Evolutionary conservation across 1,139 yeast genomes (phyloP), one percentile per base, ranked within the genome.

Genomic region (Geotrichum candidum): DNA sequence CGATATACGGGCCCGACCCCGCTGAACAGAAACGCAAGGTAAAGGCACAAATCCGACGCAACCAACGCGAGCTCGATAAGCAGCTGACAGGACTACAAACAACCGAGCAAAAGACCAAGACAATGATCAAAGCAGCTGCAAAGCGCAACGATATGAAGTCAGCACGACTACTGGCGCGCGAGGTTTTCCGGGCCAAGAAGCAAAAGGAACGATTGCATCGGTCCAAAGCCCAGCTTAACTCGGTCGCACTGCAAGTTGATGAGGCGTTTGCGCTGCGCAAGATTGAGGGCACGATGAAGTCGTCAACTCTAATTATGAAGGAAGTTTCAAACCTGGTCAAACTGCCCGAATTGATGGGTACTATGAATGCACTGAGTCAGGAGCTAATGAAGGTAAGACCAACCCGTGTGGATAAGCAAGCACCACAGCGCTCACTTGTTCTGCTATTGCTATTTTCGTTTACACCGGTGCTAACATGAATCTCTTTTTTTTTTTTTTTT

Each of bases 1-100:
- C 92, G 10, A 85, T 92, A 59, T 92, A 95, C 86, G 99, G 98
- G 1, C 97, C 97, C 0, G 97, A 91, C 73, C 96, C 97, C 55
- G 87, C 87, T 70, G 98, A 94, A 71, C 97, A 90, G 84, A 89
- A 88, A 80, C 81, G 96, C 62, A 88, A 86, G 70, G 90, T 96
- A 69, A 92, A 89, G 72, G 81, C 84, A 56, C 80, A 91, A 45
- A 82, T 94, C 61, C 86, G 98, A 62, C 89, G 87, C 76, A 95
- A 92, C 74, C 86, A 86, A 66, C 80, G 98, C 61, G 92, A 88
- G 71, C 76, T 92, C 58, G 98, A 94, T 68, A 83, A 86, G 71
- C 96, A 89, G 69, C 77, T 94, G 59, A 78, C 78, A 45, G 76
- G 74, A 18, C 75, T 94, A 62, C 84, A 84, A 68, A 81, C 82